phyloP scores from a whole-genome alignment of 345 rosid species.

The Alliaria petiolata region DNA sequence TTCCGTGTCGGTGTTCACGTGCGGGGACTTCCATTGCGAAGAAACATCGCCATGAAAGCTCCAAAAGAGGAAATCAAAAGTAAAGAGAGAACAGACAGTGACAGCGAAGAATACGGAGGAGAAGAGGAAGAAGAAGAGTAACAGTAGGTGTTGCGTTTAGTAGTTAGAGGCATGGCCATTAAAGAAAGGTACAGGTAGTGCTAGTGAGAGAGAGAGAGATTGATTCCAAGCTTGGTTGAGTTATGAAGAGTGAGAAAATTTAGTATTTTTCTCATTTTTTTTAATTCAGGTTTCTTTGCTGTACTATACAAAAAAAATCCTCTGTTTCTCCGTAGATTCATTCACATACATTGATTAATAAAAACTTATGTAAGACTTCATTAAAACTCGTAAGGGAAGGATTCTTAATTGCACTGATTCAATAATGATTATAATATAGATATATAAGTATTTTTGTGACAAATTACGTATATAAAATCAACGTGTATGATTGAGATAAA shows the following conservation, averaged over 20 bases:
- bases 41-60: conserved; percentile 5
- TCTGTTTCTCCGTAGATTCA: conserved; percentile 31
- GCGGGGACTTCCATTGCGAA: conserved; percentile 23
- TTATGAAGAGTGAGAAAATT: conserved; percentile 35
- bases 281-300: not conserved
- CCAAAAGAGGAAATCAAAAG: not conserved
- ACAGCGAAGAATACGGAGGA: conserved; percentile 22
- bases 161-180: conserved; percentile 40
- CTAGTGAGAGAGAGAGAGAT: conserved; percentile 26
- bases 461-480: not conserved
- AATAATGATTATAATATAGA: not conserved
- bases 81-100: conserved; percentile 14
- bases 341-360: conserved; percentile 4
- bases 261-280: not conserved
- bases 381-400: conserved; percentile 4
- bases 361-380: conserved; percentile 5
- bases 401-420: conserved; percentile 1
- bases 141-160: conserved; percentile 29
- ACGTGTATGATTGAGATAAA: conserved; percentile 21
- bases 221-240: conserved; percentile 44
- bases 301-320: not conserved
- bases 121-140: conserved; percentile 5
- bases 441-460: not conserved
- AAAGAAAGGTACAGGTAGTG: conserved; percentile 38
- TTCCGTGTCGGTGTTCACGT: conserved; percentile 30